Evolutionary conservation across 2,329 filamentous ascomycete species (phyloP).

Genomic region (Penicillium sp.): DNA sequence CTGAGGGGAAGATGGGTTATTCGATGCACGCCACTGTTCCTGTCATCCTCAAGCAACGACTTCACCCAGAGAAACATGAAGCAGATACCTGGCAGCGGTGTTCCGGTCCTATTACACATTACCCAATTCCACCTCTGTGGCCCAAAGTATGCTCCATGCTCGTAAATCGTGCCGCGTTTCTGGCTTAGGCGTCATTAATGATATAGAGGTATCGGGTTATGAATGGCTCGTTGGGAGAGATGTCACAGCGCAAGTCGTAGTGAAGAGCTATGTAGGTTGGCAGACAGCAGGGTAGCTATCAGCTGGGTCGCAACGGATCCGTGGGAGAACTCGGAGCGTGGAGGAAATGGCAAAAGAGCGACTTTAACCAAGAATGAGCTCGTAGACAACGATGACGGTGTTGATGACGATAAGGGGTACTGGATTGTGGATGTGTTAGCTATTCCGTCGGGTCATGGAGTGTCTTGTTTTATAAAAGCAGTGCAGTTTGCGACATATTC

Average conservation of each 20-base stretch:
- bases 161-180: neutral
- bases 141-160: neutral
- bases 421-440: constrained; percentile 33
- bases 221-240: neutral
- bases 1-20: neutral
- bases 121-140: neutral
- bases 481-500: neutral
- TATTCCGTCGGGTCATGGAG: neutral
- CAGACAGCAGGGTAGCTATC: neutral
- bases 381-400: constrained; percentile 76
- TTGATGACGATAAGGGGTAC: constrained; percentile 85
- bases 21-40: neutral
- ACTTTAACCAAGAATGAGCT: constrained; percentile 68
- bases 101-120: neutral
- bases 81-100: neutral
- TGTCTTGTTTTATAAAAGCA: neutral
- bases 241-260: neutral
- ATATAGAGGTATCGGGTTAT: neutral
- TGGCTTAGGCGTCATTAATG: neutral
- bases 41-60: neutral
- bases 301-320: neutral
- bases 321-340: neutral
- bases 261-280: neutral
- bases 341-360: neutral
- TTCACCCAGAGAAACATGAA: neutral